These are phyloP conservation scores for Erigeron philadelphicus DNA, from an alignment of 140 eudicot genomes.

Conservation along the genomic window DNA sequence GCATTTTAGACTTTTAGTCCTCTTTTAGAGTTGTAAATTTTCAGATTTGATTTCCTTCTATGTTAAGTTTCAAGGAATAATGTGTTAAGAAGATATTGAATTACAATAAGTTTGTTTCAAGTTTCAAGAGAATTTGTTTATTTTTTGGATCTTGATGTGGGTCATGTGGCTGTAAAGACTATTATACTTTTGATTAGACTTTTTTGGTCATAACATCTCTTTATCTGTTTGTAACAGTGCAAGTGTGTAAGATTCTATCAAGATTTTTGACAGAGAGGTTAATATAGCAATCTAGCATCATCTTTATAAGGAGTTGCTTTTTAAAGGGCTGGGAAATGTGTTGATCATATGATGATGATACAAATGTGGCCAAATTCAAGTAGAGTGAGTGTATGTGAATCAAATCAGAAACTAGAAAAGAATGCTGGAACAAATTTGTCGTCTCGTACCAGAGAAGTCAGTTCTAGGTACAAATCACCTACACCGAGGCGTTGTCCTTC, in stretches of 20 bases:
- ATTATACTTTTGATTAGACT: slow-evolving; percentile 42
- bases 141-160: slow-evolving; percentile 33
- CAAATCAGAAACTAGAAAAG: slow-evolving; percentile 48
- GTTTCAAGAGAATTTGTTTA: slow-evolving; percentile 29
- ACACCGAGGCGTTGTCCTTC: slow-evolving; percentile 66
- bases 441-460: slow-evolving; percentile 54
- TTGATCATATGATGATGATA: slow-evolving; percentile 31
- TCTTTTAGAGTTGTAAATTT: neutral
- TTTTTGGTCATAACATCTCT: slow-evolving; percentile 34
- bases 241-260: slow-evolving; percentile 27
- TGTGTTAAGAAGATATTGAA: slow-evolving; percentile 24
- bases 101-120: slow-evolving; percentile 28
- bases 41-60: slow-evolving; percentile 17
- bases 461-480: slow-evolving; percentile 79
- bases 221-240: slow-evolving; percentile 31
- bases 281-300: slow-evolving; percentile 57
- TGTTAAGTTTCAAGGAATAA: slow-evolving; percentile 24
- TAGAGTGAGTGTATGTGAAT: slow-evolving; percentile 46
- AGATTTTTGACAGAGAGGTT: slow-evolving; percentile 47
- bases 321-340: slow-evolving; percentile 30
- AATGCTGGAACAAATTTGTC: slow-evolving; percentile 46
- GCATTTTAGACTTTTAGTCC: slow-evolving; percentile 13
- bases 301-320: slow-evolving; percentile 30
- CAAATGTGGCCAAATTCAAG: slow-evolving; percentile 59
- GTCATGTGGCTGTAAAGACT: slow-evolving; percentile 57